These are phyloP conservation scores for Phytophthora idaei DNA, from an alignment of 352 stramenopile species.

Conservation along the genomic window DNA sequence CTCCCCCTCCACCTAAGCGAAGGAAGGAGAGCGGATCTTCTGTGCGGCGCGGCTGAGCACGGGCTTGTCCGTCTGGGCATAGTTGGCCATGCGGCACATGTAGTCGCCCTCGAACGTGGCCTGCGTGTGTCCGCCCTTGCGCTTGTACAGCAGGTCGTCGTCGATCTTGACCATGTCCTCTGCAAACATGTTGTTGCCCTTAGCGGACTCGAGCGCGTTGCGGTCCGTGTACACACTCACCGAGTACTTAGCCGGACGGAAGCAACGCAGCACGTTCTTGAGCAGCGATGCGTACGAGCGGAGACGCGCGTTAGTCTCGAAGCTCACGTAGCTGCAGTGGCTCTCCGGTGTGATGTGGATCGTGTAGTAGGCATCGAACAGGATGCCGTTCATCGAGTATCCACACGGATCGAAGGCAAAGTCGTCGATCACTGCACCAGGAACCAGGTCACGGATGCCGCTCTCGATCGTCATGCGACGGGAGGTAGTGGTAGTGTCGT, in stretches of 20 bases:
- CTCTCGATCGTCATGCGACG: slow-evolving; percentile 94
- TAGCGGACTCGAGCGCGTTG: slow-evolving; percentile 67
- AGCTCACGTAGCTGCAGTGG: slow-evolving; percentile 96
- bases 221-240: slow-evolving; percentile 97
- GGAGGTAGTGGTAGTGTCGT: slow-evolving; percentile 69
- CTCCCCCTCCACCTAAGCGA: slow-evolving; percentile 46
- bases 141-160: slow-evolving; percentile 82
- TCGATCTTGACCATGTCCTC: slow-evolving; percentile 75
- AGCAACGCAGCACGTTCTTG: slow-evolving; percentile 98
- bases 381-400: slow-evolving; percentile 99
- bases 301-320: slow-evolving; percentile 97
- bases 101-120: slow-evolving; percentile 88
- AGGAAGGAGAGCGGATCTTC: slow-evolving; percentile 80
- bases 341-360: slow-evolving; percentile 99
- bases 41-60: slow-evolving; percentile 54
- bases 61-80: slow-evolving; percentile 49
- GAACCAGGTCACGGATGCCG: slow-evolving; percentile 95
- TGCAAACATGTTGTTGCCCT: slow-evolving; percentile 74
- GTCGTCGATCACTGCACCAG: slow-evolving; percentile 95
- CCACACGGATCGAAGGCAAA: slow-evolving; percentile 99
- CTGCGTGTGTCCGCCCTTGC: slow-evolving; percentile 83
- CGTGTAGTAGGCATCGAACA: slow-evolving; percentile 98
- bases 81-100: slow-evolving; percentile 87
- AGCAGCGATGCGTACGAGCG: slow-evolving; percentile 92
- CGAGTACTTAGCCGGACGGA: slow-evolving; percentile 97